Percentiles rank a stretch among this genome's conserved stretches.
Conservation (phyloP, 2,329 filamentous ascomycete species). For the Trichoderma breve region DNA sequence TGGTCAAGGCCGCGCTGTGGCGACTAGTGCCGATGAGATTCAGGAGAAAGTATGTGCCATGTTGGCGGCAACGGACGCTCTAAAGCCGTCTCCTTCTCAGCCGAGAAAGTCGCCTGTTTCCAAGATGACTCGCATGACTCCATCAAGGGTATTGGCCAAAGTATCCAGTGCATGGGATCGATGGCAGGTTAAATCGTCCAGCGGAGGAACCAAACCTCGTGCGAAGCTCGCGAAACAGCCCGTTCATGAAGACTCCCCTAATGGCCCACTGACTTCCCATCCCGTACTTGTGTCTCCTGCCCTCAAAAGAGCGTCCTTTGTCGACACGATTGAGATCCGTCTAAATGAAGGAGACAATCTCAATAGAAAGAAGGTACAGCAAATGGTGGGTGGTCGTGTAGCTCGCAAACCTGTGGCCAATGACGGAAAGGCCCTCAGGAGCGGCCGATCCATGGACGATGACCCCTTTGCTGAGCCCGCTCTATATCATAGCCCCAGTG, state of each 20-base stretch:
- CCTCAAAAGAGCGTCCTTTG: conserved; percentile 20
- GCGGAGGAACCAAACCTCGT: conserved; percentile 16
- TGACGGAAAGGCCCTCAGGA: conserved; percentile 31
- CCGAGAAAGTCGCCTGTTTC: conserved; percentile 21
- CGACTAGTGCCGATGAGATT: conserved; percentile 28
- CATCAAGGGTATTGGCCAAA: conserved; percentile 35
- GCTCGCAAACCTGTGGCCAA: conserved; percentile 31
- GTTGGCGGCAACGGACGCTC: conserved; percentile 36
- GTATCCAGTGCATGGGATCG: conserved; percentile 36
- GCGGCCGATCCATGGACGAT: conserved; percentile 30
- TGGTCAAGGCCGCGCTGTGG: neutral
- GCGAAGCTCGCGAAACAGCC: conserved; percentile 20
- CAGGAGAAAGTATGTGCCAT: conserved; percentile 37
- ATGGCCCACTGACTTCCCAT: conserved; percentile 2
- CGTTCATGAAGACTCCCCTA: neutral
- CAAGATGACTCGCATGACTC: conserved; percentile 31
- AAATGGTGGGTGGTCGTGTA: conserved; percentile 32
- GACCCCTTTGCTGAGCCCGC: conserved; percentile 32
- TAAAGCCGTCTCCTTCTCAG: conserved; percentile 32
- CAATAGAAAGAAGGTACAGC: conserved; percentile 36
- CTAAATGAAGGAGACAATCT: conserved; percentile 38
- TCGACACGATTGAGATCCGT: conserved; percentile 34
- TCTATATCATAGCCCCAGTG: neutral
- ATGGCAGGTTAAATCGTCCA: conserved; percentile 31
- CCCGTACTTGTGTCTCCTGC: neutral